Evolutionary conservation across 2,329 filamentous ascomycete genomes (phyloP).

Genomic region (Phialophora tarda): DNA sequence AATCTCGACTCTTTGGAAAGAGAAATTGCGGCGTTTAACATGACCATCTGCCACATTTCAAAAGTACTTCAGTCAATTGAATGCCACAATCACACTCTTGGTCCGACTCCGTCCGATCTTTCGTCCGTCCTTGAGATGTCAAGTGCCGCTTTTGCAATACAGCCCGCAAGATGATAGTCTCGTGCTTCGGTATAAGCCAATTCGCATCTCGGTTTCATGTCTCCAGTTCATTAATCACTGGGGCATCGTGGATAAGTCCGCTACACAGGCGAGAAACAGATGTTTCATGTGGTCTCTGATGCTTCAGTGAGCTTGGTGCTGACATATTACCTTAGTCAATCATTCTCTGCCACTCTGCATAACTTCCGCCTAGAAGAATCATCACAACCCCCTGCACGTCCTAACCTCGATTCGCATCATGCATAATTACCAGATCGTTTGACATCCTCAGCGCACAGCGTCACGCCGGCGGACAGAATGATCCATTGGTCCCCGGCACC

Average conservation of each 20-base stretch:
- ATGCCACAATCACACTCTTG: neutral
- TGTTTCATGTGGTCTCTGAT: too few relatives aligned
- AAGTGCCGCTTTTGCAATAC: neutral
- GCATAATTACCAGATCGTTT: neutral
- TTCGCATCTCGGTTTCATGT: neutral
- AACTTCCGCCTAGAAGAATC: neutral
- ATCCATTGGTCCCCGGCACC: neutral
- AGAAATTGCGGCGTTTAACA: neutral
- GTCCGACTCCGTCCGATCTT: conserved; percentile 1
- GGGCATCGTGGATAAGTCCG: neutral
- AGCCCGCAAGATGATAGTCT: neutral
- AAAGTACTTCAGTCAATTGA: neutral
- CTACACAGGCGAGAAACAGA: neutral
- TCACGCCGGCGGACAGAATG: neutral
- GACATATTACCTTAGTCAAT: neutral
- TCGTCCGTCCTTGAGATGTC: neutral
- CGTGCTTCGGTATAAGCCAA: neutral
- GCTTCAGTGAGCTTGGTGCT: neutral
- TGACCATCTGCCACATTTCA: conserved; percentile 2
- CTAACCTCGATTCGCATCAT: neutral
- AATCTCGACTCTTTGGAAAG: conserved; percentile 3
- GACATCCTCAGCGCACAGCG: neutral
- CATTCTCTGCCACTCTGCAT: neutral
- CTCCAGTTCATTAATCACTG: neutral
- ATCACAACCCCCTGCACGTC: neutral